Conservation (phyloP, 371 early-diverging fungal species). For the Blastocladiella emersonii region DNA sequence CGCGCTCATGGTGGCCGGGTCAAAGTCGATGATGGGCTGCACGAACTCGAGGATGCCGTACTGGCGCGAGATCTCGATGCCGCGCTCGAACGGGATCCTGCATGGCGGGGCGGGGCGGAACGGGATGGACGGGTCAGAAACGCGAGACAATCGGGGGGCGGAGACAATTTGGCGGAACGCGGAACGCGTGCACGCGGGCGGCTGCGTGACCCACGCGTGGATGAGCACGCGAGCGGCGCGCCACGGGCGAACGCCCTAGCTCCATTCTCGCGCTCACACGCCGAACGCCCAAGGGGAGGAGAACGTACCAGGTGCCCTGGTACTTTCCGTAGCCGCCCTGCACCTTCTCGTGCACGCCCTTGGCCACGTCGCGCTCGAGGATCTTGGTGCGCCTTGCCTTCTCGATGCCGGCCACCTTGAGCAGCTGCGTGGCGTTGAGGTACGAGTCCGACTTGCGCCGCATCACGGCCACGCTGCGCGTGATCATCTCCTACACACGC, state of each 20-base stretch:
- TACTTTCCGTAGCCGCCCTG: constrained; percentile 95
- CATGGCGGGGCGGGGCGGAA: too few species aligned
- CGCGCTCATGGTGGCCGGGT: constrained; percentile 10
- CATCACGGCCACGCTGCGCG: constrained; percentile 76
- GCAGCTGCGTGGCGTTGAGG: constrained; percentile 85
- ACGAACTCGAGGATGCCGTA: constrained; percentile 22
- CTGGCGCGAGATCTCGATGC: constrained; percentile 44
- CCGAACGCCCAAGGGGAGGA: too few species aligned
- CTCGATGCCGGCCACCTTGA: constrained; percentile 84
- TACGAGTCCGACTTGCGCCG: constrained; percentile 64
- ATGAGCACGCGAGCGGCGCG: too few species aligned
- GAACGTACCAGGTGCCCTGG: constrained; percentile 72
- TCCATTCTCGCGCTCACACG: neutral
- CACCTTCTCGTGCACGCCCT: constrained; percentile 72
- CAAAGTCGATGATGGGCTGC: constrained; percentile 25
- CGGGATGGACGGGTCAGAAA: too few species aligned
- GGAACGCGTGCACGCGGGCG: too few species aligned
- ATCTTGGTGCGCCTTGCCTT: constrained; percentile 79
- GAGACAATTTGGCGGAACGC: too few species aligned
- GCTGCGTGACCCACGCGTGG: too few species aligned
- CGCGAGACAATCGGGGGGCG: too few species aligned
- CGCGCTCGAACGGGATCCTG: constrained; percentile 78
- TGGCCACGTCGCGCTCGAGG: constrained; percentile 68
- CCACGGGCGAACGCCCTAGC: too few species aligned
- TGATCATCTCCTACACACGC: constrained; percentile 78